These are phyloP conservation scores for Metschnikowia cerradonensis DNA, from an alignment of 805 yeast genomes.

Conservation along the genomic window DNA sequence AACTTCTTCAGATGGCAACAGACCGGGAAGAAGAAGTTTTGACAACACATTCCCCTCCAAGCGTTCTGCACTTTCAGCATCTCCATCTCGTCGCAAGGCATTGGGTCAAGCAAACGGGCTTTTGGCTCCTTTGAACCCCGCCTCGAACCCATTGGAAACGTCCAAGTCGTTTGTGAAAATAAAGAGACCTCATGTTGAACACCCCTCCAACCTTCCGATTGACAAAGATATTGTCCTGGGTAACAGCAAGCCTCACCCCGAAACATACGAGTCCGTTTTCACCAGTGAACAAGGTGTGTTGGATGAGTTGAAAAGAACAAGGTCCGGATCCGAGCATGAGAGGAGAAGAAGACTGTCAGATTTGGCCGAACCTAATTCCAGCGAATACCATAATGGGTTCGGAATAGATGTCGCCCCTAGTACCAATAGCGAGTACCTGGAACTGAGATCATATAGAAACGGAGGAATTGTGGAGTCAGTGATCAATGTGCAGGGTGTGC, in stretches of 20 bases:
- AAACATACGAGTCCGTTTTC: slow-evolving; percentile 35
- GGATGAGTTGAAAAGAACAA: slow-evolving; percentile 19
- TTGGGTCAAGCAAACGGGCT: slow-evolving; percentile 10
- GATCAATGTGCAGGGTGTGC: slow-evolving; percentile 78
- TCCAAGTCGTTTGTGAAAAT: slow-evolving; percentile 64
- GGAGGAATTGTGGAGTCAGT: slow-evolving; percentile 78
- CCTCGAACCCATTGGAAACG: slow-evolving; percentile 66
- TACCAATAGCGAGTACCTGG: slow-evolving; percentile 25
- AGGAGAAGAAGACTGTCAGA: slow-evolving; percentile 15
- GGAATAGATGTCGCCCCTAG: slow-evolving; percentile 4
- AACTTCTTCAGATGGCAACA: slow-evolving; percentile 34
- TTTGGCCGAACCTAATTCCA: slow-evolving; percentile 5
- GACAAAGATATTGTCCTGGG: slow-evolving; percentile 15
- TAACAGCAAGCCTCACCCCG: slow-evolving; percentile 6
- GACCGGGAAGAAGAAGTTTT: slow-evolving; percentile 4
- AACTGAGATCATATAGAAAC: slow-evolving; percentile 40
- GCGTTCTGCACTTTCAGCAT: slow-evolving; percentile 10
- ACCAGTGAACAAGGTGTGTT: slow-evolving; percentile 44
- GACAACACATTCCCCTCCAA: slow-evolving; percentile 1
- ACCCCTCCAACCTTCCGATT: slow-evolving; percentile 10
- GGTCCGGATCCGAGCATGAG: background rate
- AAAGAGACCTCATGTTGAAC: slow-evolving; percentile 44
- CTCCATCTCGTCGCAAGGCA: slow-evolving; percentile 14
- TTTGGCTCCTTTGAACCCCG: slow-evolving; percentile 44
- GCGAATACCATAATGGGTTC: slow-evolving; percentile 3